Evolutionary conservation across 140 eudicot species (phyloP).

Genomic region (Bidens hawaiensis): DNA sequence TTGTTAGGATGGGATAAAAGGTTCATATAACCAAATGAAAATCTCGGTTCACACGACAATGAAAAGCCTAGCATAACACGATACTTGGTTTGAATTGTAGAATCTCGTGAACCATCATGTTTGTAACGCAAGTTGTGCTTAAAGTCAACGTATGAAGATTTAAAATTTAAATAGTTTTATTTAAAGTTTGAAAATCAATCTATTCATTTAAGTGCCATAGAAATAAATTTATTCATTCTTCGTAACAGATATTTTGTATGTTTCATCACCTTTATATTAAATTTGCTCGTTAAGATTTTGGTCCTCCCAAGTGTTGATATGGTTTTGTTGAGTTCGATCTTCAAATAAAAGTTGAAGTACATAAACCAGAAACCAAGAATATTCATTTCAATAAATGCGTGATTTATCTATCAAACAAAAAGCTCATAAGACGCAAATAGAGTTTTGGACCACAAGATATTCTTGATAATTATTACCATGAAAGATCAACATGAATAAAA

Average conservation of each 20-base stretch:
- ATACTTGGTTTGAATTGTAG: too few relatives aligned
- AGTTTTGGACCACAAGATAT: slow-evolving; percentile 17
- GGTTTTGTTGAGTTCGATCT: too few relatives aligned
- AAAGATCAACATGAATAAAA: not conserved
- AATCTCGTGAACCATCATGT: too few relatives aligned
- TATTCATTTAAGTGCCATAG: not conserved
- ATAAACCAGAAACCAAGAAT: slow-evolving; percentile 13
- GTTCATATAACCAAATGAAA: too few relatives aligned
- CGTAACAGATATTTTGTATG: not conserved
- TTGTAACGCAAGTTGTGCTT: too few relatives aligned
- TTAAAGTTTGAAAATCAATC: not conserved
- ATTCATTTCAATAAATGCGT: not conserved
- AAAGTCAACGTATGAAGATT: not conserved
- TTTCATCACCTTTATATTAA: not conserved
- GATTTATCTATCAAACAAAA: slow-evolving; percentile 3
- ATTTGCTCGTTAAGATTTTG: not conserved
- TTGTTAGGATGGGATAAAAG: too few relatives aligned
- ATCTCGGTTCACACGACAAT: too few relatives aligned
- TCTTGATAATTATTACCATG: not conserved
- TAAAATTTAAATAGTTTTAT: too few relatives aligned
- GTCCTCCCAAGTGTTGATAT: not conserved
- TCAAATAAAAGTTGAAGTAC: slow-evolving; percentile 1
- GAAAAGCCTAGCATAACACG: too few relatives aligned
- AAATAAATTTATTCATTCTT: not conserved
- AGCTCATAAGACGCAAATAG: not conserved